Base-by-base conservation (phyloP, 345 rosid species). In the Lenwebbia sp. region DNA sequence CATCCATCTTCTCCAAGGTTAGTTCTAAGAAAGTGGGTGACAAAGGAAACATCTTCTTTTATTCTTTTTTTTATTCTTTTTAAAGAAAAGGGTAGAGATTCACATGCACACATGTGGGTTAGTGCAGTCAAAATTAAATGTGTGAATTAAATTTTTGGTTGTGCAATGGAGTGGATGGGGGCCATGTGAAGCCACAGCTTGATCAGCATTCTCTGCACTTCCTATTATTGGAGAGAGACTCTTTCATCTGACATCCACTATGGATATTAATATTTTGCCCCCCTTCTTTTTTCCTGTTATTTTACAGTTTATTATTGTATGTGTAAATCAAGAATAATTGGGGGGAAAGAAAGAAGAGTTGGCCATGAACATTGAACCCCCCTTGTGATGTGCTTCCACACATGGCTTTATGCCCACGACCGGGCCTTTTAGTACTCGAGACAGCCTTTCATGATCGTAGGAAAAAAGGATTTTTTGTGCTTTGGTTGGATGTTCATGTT, bases 101-200 rank as follows among this genome's bases (percentile, higher is more conserved):
- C 91, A 90, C 91, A 85, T 90, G 91, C 84, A 85, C 85, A 70
- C 91, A 88, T 87, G 91, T 74, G 89, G 83, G 26, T 7, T 6
- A 52, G 81, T 70, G 47, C 81, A 70, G 47, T 37, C 11, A 37
- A 25, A 21, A 21, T 70, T 70, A 37, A 70, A 70, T 70, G 37
- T 10, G 4, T 2, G 13, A 70, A 37, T 19, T 30, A 28, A 84
- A 12, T 30, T 28, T 76, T 40, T 33, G 40, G 54, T 26, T 85
- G 87, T 75, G 70, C 65, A 25, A 41, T 40, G 85, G 52, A 55
- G 30, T 70, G 86, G 60, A 50, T 87, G 60, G 83, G 86, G 54
- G 82, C 86, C 88, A 89, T 85, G 91, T 88, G 91, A 88, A 84
- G 62, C 76, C 56, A 83, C 85, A 82, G 88, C 86, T 87, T 54